Percentiles rank a stretch among this genome's conserved stretches.
These are phyloP conservation scores for Polymyxa betae DNA, from an alignment of 208 protist species.

Conservation along the genomic window DNA sequence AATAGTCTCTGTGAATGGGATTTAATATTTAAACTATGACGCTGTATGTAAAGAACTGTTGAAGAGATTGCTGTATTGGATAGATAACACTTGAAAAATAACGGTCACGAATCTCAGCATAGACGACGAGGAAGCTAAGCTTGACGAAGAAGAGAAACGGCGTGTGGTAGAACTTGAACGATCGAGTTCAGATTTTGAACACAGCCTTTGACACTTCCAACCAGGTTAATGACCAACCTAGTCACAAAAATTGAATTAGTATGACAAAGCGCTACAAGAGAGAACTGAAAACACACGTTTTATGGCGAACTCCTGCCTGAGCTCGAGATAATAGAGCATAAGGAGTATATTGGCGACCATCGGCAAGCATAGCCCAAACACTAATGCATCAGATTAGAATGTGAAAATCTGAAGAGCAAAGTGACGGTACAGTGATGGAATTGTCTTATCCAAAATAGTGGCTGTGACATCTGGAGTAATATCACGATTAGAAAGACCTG, in stretches of 20 bases:
- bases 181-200: slow-evolving; percentile 6
- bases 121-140: too few relatives aligned
- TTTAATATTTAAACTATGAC: too few relatives aligned
- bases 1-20: too few relatives aligned
- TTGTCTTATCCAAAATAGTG: background rate
- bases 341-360: background rate
- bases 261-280: background rate
- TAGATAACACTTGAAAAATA: too few relatives aligned
- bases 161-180: background rate
- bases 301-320: background rate
- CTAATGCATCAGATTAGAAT: background rate
- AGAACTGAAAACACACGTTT: background rate
- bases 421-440: slow-evolving; percentile 10
- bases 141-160: too few relatives aligned
- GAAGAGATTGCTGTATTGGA: too few relatives aligned
- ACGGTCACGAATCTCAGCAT: too few relatives aligned
- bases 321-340: background rate
- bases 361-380: background rate
- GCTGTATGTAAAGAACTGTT: too few relatives aligned
- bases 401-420: background rate
- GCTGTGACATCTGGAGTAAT: slow-evolving; percentile 28
- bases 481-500: background rate
- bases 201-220: slow-evolving; percentile 11
- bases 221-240: slow-evolving; percentile 28
- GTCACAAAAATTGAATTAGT: background rate